phyloP scores from a whole-genome alignment of 495 filamentous ascomycete species.

The Aspergillus wentii region DNA sequence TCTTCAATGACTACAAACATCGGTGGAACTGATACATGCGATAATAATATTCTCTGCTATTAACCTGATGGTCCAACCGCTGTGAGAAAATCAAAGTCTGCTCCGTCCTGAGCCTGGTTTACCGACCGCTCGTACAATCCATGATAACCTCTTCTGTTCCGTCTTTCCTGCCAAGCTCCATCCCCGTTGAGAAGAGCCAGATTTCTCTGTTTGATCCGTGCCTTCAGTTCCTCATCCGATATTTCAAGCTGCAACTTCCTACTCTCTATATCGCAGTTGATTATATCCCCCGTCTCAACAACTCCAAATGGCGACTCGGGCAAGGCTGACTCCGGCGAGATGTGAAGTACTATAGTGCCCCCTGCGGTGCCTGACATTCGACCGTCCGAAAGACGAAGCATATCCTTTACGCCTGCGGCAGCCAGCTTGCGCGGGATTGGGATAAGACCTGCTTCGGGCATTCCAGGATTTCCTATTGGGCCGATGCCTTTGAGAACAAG shows the following conservation, averaged over 20 bases:
- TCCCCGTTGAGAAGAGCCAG: slow-evolving; percentile 9
- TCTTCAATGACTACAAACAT: not conserved
- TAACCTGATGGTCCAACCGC: slow-evolving; percentile 26
- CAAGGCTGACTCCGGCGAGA: slow-evolving; percentile 57
- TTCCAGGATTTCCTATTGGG: slow-evolving; percentile 60
- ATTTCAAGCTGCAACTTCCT: slow-evolving; percentile 43
- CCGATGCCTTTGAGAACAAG: slow-evolving; percentile 59
- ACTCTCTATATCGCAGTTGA: slow-evolving; percentile 48
- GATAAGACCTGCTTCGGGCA: slow-evolving; percentile 64
- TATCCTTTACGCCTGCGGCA: slow-evolving; percentile 53
- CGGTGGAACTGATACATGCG: no score
- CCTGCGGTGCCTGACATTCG: slow-evolving; percentile 67
- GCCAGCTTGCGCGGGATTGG: slow-evolving; percentile 62
- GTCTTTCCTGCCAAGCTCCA: slow-evolving; percentile 29
- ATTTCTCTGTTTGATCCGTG: slow-evolving; percentile 32
- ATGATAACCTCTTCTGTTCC: slow-evolving; percentile 51
- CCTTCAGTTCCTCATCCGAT: slow-evolving; percentile 39
- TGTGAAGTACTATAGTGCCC: slow-evolving; percentile 62
- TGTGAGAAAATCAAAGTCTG: slow-evolving; percentile 61
- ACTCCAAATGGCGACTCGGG: slow-evolving; percentile 53
- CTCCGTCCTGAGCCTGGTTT: slow-evolving; percentile 59
- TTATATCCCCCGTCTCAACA: slow-evolving; percentile 54
- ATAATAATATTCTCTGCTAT: not conserved
- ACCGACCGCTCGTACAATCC: slow-evolving; percentile 61
- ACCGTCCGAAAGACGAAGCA: slow-evolving; percentile 62